A percentile compares a stretch with the other conserved stretches of the same genome.
Conservation (phyloP, 108 stramenopile genomes). For the Asterionellopsis glacialis region DNA sequence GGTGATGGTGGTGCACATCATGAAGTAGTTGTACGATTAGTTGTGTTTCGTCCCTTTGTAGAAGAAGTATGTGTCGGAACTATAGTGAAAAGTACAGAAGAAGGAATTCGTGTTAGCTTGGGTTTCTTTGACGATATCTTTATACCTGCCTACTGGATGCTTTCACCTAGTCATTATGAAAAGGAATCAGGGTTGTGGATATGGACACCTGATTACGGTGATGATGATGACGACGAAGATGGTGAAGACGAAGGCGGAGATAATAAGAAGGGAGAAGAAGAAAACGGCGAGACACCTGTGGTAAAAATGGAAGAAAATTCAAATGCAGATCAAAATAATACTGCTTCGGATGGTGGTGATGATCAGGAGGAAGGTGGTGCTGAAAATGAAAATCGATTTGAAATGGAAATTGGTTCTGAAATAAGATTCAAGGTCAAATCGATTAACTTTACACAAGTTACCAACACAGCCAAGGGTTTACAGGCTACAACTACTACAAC, state of each 20-base stretch:
- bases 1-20: constrained; percentile 85
- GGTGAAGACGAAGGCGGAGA: constrained; percentile 19
- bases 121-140: constrained; percentile 88
- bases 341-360: not conserved
- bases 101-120: constrained; percentile 73
- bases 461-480: constrained; percentile 78
- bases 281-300: constrained; percentile 15
- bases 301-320: too few species aligned
- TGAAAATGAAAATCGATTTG: constrained; percentile 44
- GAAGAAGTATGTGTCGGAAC: constrained; percentile 81
- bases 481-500: constrained; percentile 76
- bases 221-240: constrained; percentile 23
- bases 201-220: constrained; percentile 69
- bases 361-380: constrained; percentile 12
- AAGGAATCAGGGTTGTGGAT: constrained; percentile 60
- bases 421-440: constrained; percentile 87
- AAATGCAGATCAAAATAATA: too few species aligned
- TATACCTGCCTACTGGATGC: constrained; percentile 86
- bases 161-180: constrained; percentile 64
- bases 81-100: constrained; percentile 53
- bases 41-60: constrained; percentile 88
- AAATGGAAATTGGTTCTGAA: constrained; percentile 79
- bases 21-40: constrained; percentile 63
- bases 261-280: constrained; percentile 16
- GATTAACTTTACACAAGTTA: constrained; percentile 80